Evolutionary conservation across 2,329 filamentous ascomycete species (phyloP), one percentile per base, ranked within the genome.

Genomic region (Cladophialophora chaetospira): DNA sequence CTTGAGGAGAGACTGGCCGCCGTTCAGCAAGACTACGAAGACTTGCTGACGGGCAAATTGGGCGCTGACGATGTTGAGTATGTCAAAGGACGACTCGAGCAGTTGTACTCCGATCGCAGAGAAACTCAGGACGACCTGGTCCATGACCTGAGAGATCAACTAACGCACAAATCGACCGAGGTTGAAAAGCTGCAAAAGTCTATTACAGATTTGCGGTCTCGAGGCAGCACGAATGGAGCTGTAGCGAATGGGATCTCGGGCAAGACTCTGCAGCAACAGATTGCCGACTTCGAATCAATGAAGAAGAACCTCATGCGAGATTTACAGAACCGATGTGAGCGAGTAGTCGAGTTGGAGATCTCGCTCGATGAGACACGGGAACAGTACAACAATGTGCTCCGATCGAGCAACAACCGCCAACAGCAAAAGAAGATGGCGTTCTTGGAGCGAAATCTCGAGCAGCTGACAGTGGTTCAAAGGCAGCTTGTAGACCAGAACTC

Each of bases 351-450:
- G 79, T 85, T 99, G 25, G 94, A 99, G 75, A 99, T 99, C 69
- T 96, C 90, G 31, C 83, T 99, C 48, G 94, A 99, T 70, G 92
- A 97, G 79, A 97, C 94, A 0, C 86, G 94, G 54, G 94, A 99
- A 79, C 94, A 99, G 77, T 99, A 99, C 79, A 97, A 99, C 80
- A 97, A 96, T 68, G 94, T 99, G 59, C 83, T 99, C 57, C 88
- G 93, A 55, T 94, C 91, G 47, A 96, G 91, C 65, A 99, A 99
- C 80, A 97, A 96, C 80, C 88, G 94, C 58, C 93, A 94, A 21
- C 94, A 99, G 78, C 94, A 99, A 77, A 99, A 99, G 88, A 99
- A 99, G 84, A 97, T 99, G 89, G 95, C 94, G 13, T 99, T 99
- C 82, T 78, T 99, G 48, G 94, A 99, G 79, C 88, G 94, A 70